Evolutionary conservation across 768 basidiomycete species (phyloP), one percentile per base, ranked within the genome.

Genomic region (Hypholoma fasciculare): DNA sequence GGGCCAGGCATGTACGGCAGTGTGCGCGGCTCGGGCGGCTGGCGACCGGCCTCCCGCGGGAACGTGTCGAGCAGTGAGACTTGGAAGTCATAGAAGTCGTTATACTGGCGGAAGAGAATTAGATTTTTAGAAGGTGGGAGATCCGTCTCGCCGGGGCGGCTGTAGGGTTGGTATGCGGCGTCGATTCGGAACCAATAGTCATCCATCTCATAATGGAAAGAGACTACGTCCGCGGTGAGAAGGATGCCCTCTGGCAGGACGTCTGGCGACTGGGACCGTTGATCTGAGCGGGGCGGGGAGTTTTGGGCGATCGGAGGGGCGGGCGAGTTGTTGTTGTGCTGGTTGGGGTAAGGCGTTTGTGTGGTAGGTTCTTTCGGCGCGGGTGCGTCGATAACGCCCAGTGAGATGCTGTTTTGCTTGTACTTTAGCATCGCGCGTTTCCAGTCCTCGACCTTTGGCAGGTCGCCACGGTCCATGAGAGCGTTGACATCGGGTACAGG

Each of bases 401-500:
- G 83, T 6, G 96, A 83, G 69, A 99, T 99, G 71, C 92, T 94
- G 71, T 89, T 94, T 63, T 94, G 92, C 73, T 98, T 98, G 79
- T 99, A 99, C 64, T 82, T 89, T 56, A 95, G 83, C 82, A 98
- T 92, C 19, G 93, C 90, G 65, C 88, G 88, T 72, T 98, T 98
- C 97, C 97, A 99, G 59, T 98, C 96, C 71, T 99, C 97, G n/a
- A 99, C 96, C 62, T 87, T 89, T 23, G 97, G 97, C 17, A 99
- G 82, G 59, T 89, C 89, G 17, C 94, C 95, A 13, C 84, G 82
- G 65, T 94, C 90, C 72, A 98, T 94, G 56, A 97, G 82, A 7
- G 80, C 77, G 23, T 83, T 80, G 5, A 96, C 80, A 61, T 97
- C 90, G 14, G 80, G 75, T 63, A 98, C 79, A 26, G 94, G 80